phyloP scores from a whole-genome alignment of 2,329 filamentous ascomycete genomes.

The Neoarthrinium moseri region DNA sequence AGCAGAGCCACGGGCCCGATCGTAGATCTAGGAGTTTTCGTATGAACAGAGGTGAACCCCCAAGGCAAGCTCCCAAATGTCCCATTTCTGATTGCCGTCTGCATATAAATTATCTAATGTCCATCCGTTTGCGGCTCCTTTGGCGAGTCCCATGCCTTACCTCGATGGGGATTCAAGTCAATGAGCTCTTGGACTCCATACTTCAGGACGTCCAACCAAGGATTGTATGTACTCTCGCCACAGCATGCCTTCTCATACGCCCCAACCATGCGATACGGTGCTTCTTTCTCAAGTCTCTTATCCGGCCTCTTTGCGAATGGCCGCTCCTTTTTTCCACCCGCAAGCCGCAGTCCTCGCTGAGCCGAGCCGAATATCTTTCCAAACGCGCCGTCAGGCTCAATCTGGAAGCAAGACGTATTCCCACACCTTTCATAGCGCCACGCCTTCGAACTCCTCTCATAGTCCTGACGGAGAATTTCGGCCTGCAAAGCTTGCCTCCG shows the following conservation, averaged over 20 bases:
- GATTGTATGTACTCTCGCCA: background rate
- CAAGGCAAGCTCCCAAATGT: no score
- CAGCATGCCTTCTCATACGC: conserved; percentile 1
- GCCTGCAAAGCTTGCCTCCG: background rate
- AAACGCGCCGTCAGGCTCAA: background rate
- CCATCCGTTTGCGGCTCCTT: no score
- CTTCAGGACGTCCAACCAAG: background rate
- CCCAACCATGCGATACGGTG: background rate
- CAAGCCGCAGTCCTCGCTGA: background rate
- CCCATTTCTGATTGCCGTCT: no score
- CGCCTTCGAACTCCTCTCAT: background rate
- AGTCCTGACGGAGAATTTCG: background rate
- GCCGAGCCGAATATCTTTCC: background rate
- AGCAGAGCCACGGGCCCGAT: no score
- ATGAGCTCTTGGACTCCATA: conserved; percentile 1
- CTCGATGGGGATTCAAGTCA: background rate
- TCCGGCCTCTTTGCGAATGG: background rate
- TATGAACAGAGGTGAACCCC: no score
- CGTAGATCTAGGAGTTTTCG: no score
- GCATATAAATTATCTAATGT: no score
- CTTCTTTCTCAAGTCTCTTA: background rate
- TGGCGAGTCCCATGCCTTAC: no score
- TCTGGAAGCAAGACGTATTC: background rate
- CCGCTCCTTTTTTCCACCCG: background rate
- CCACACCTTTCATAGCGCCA: conserved; percentile 4